Evolutionary conservation across 805 yeast species (phyloP).

Genomic region (Groenewaldozyma tartarivorans): DNA sequence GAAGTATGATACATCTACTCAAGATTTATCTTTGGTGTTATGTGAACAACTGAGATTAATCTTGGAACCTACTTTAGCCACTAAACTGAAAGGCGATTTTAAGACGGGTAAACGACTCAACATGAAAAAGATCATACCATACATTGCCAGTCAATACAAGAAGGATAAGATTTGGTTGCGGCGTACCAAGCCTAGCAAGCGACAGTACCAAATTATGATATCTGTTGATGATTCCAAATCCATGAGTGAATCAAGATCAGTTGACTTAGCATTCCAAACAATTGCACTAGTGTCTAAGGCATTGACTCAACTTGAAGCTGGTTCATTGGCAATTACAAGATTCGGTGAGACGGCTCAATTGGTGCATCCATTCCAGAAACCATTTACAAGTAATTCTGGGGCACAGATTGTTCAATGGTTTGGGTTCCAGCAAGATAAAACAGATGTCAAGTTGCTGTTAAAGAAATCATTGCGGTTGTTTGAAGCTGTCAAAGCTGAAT

Average conservation of each 20-base stretch:
- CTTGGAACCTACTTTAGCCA: slow-evolving; percentile 92
- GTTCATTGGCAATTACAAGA: slow-evolving; percentile 80
- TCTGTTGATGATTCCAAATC: slow-evolving; percentile 97
- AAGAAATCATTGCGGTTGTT: slow-evolving; percentile 65
- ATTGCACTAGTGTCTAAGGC: slow-evolving; percentile 92
- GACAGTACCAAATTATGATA: slow-evolving; percentile 95
- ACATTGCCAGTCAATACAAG: slow-evolving; percentile 94
- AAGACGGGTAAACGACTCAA: slow-evolving; percentile 94
- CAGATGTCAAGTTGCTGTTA: slow-evolving; percentile 73
- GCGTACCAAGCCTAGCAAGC: slow-evolving; percentile 93
- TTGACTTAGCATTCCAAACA: slow-evolving; percentile 87
- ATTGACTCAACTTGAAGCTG: slow-evolving; percentile 85
- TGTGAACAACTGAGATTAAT: slow-evolving; percentile 91
- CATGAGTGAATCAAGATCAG: slow-evolving; percentile 88
- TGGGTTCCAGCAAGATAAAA: slow-evolving; percentile 77
- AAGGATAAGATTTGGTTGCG: slow-evolving; percentile 98
- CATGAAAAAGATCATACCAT: slow-evolving; percentile 95
- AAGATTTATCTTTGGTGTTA: slow-evolving; percentile 74
- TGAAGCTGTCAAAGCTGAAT: slow-evolving; percentile 39
- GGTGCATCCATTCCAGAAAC: slow-evolving; percentile 84
- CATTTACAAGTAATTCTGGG: slow-evolving; percentile 77
- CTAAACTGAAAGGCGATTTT: slow-evolving; percentile 90
- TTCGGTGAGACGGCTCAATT: slow-evolving; percentile 80
- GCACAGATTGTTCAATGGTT: slow-evolving; percentile 79
- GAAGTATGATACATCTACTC: slow-evolving; percentile 72